These are phyloP conservation scores for Chiua virens DNA, from an alignment of 768 basidiomycete species.

Conservation along the genomic window DNA sequence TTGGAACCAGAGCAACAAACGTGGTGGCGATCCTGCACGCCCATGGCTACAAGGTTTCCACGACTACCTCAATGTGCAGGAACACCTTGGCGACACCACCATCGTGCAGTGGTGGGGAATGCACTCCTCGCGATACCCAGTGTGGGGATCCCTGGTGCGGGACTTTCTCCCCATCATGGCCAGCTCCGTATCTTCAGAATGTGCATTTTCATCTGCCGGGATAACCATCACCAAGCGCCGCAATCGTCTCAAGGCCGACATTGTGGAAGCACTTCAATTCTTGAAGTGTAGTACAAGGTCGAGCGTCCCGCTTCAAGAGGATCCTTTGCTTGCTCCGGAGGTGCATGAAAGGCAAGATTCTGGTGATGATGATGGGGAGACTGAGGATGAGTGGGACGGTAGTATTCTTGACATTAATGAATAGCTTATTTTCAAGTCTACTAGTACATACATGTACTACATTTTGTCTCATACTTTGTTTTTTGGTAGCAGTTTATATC, in stretches of 20 bases:
- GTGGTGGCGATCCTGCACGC: neutral
- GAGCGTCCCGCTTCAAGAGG: neutral
- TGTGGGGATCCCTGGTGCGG: constrained; percentile 1
- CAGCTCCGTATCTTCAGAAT: neutral
- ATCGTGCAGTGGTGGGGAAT: constrained; percentile 8
- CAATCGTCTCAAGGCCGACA: constrained; percentile 5
- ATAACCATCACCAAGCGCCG: constrained; percentile 5
- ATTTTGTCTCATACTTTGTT: neutral
- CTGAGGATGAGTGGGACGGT: constrained; percentile 3
- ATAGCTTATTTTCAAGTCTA: neutral
- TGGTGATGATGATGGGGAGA: neutral
- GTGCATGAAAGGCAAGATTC: too few relatives aligned
- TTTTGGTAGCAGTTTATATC: neutral
- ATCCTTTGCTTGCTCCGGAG: neutral
- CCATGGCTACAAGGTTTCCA: constrained; percentile 10
- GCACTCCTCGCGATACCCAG: neutral
- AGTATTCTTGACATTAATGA: too few relatives aligned
- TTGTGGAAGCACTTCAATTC: constrained; percentile 1
- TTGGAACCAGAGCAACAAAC: neutral
- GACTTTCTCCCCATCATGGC: constrained; percentile 8
- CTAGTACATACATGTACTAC: too few relatives aligned
- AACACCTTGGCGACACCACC: neutral
- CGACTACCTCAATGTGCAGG: constrained; percentile 1
- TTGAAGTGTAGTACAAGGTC: neutral
- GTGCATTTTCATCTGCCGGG: neutral